Evolutionary conservation across 169 alveolate species (phyloP), one percentile per base, ranked within the genome.

Genomic region (Babesia bigemina): DNA sequence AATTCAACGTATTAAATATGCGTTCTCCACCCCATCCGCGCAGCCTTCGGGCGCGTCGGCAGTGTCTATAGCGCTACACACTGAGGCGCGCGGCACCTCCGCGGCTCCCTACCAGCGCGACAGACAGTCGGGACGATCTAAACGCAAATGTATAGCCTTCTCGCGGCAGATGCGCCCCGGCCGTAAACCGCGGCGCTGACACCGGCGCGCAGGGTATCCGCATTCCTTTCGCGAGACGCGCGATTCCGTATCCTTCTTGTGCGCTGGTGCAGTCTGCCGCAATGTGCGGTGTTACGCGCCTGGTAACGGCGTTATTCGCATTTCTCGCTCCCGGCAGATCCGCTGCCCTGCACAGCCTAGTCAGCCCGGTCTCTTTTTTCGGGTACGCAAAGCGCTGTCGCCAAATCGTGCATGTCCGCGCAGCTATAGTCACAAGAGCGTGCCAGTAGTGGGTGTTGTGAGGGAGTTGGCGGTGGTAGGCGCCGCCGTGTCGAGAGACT

Each of bases 281-380:
- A 36, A 65, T 65, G 74, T 50, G 59, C 14, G 49, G 22, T 4
- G 4, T 49, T 6, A 9, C 52, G 45, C 0, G 29, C 4, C 59
- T 65, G 45, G 3, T 65, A 26, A 0, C 7, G 62, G 48, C 48
- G 14, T 8, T 65, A 2, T 33, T 2, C 39, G 39, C 39, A 2
- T 6, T 33, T 33, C 39, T 33, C 39, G 39, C 39, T 33, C 39
- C 39, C 39, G 39, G 39, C 39, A 33, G 39, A 33, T 33, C 39
- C 39, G 39, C 39, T 4, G 39, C 39, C 6, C 21, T 57, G 33
- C 72, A 61, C 24, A 66, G 56, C 17, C 48, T 28, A 7, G 55
- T 62, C 10, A 29, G 53, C 22, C 88, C 88, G 11, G 50, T 81
- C 29, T 0, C 75, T 2, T 81, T 81, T 62, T 81, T 57, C 39